Base-by-base conservation (phyloP, 768 basidiomycete species). In the Lactarius hengduanensis region DNA sequence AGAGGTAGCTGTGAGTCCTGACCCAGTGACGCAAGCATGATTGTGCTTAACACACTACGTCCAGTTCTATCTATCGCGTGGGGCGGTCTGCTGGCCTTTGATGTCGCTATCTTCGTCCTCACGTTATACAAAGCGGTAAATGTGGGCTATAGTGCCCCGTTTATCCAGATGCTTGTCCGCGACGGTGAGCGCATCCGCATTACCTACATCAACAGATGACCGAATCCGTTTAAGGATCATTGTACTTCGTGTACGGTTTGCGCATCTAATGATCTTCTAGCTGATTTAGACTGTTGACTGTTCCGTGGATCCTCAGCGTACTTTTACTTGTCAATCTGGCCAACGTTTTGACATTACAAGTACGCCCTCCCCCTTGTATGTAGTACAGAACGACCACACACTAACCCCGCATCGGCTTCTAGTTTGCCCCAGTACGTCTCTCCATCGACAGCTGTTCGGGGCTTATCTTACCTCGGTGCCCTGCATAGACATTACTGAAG, bases 1-100 rank as follows among this genome's bases (percentile, higher is more conserved):
- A 61, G 60, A 15, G 60, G 60, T n/a, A 50, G 5, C 7, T 61
- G 60, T 61, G 26, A 61, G 60, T 53, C n/a, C 10, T 11, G n/a
- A 13, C 8, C 50, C 22, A 28, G 4, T 3, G 18, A 10, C 8
- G 36, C 13, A 13, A 38, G 15, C 11, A 4, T 10, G 36, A 40
- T 26, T 13, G 22, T 38, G 20, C 60, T 36, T 38, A 32, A 6
- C 32, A 9, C 32, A 9, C 34, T 15, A 16, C 8, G 9, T 4
- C 22, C 28, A 61, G 60, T 61, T 61, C n/a, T 61, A n/a, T n/a
- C 60, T 15, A 38, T 50, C 8, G 60, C 60, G 5, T 61, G 60
- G 60, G 11, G 47, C 47, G 47, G 47, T 34, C 3, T 61, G 13
- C 34, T 61, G 8, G 47, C 22, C 34, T 61, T 61, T 28, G 60